Base-by-base conservation (phyloP, 2,329 filamentous ascomycete species). In the Rutstroemia sp. region DNA sequence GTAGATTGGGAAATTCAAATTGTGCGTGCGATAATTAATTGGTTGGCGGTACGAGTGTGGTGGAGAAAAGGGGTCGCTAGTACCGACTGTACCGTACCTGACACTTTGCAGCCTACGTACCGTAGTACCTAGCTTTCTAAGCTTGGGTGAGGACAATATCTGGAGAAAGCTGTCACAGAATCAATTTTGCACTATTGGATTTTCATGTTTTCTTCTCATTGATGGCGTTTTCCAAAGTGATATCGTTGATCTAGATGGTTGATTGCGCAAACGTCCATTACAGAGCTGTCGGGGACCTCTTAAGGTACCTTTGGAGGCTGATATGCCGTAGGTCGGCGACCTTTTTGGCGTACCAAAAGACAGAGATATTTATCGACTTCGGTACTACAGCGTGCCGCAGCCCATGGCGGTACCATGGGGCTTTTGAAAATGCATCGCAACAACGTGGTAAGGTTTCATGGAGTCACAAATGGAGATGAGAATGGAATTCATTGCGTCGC, bases 271-370 rank as follows among this genome's bases (percentile, higher is more conserved):
- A 30, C 25, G 27, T 50, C 52, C 25, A 55, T 49, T 44, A 46
- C 30, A 44, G 25, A 42, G 16, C 25, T 34, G 42, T 50, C 52
- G 52, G 52, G 52, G 46, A 50, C 27, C 46, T 50, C 23, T 55
- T 19, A 5, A 49, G 30, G 9, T 44, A 50, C 52, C 9, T 48
- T 55, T 44, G 17, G 46, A 42, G 23, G 52, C 23, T 38, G 21
- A 54, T 25, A 27, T 23, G 12, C 46, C 44, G 44, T 44, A 44
- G 52, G 45, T 55, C 52, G 52, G 37, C 52, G 52, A 55, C 52
- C 52, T 44, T 50, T 34, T 34, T 44, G 6, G 30, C 42, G 10
- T 44, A 19, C 46, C 25, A 42, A 55, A 41, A 50, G 44, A 55
- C 37, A 5, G 25, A 21, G 2, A 50, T 17, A 44, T 49, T 50